phyloP scores from a whole-genome alignment of 305 asterid species.

The Ajuga reptans region DNA sequence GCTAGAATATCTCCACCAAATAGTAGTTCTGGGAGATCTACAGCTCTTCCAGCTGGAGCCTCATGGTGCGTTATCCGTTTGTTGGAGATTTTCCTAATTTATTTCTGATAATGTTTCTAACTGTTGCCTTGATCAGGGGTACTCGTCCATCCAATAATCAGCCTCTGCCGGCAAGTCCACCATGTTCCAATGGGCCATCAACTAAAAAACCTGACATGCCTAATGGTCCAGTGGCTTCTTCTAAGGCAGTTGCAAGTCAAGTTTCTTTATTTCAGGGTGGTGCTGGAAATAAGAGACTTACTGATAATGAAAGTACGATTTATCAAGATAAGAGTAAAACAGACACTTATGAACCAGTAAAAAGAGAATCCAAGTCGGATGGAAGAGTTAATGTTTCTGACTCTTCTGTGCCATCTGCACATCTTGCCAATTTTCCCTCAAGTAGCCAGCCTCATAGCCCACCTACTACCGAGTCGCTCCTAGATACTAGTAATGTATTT shows the following conservation, averaged over 20 bases:
- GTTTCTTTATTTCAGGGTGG: slow-evolving; percentile 34
- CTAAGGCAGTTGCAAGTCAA: slow-evolving; percentile 45
- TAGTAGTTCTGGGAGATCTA: slow-evolving; percentile 78
- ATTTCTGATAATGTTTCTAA: slow-evolving; percentile 17
- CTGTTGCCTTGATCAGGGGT: slow-evolving; percentile 50
- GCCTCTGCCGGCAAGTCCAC: slow-evolving; percentile 32
- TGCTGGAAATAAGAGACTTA: slow-evolving; percentile 37
- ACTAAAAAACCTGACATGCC: slow-evolving; percentile 37
- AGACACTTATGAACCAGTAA: slow-evolving; percentile 28
- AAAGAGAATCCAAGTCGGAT: slow-evolving; percentile 34
- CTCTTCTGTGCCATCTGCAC: slow-evolving; percentile 24
- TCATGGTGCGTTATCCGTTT: slow-evolving; percentile 50
- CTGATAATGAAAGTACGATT: slow-evolving; percentile 29
- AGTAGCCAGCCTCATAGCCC: slow-evolving; percentile 33
- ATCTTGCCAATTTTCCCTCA: slow-evolving; percentile 23
- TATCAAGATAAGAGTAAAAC: slow-evolving; percentile 31
- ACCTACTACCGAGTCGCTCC: slow-evolving; percentile 29
- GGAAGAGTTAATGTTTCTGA: slow-evolving; percentile 23
- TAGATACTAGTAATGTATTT: slow-evolving; percentile 23
- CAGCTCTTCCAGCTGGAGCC: slow-evolving; percentile 85
- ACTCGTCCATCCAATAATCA: slow-evolving; percentile 48
- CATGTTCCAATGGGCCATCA: slow-evolving; percentile 36
- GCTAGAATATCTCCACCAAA: slow-evolving; percentile 62
- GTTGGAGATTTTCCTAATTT: slow-evolving; percentile 10
- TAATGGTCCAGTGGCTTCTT: slow-evolving; percentile 34